Base-by-base conservation (phyloP, 1,284 basidiomycete genomes). In the Trichosporon inkin region DNA sequence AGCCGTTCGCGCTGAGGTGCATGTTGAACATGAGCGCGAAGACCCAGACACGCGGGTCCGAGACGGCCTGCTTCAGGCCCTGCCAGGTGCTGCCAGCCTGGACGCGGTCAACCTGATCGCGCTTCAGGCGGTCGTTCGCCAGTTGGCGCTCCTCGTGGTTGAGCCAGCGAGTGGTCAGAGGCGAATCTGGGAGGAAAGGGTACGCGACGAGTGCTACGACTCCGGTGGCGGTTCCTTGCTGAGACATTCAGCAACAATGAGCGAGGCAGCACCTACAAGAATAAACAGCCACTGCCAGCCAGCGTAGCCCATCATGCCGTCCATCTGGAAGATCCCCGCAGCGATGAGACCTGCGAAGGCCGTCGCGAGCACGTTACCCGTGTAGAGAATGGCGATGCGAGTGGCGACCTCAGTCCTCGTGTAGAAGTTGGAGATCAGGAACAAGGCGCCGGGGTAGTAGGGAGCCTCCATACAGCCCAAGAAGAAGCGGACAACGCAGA, bases 361-460 rank as follows among this genome's bases (percentile, higher is more conserved):
- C 5, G 64, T 66, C 13, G 67, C 62, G 56, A 70, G 59, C 32
- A 66, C 61, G 53, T 67, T 67, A 38, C 57, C 67, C 2, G 69
- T 70, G 60, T 74, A 78, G 11, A 77, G 65, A 22, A 76, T 57
- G 4, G 75, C 72, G 6, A 73, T 73, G n/a, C 77, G 65, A 3
- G 68, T 64, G 0, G 70, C 74, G 41, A 79, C 68, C 59, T 78
- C 74, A 34, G 70, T 72, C 20, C 74, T 70, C 3, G 70, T 72
- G 62, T 79, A 78, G 57, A 74, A 76, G 20, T 63, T 67, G 2
- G 73, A 75, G 11, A 79, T 57, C 37, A 78, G 60, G 44, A 75
- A 72, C 6, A 79, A 55, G 0, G 75, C 75, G 8, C 73, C 76
- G 16, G 71, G 71, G 60, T 69, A 70, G 66, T 70, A 72, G 3